Evolutionary conservation across 148 eudicot genomes (phyloP), one percentile per base, ranked within the genome.

Genomic region (Cornus florida): DNA sequence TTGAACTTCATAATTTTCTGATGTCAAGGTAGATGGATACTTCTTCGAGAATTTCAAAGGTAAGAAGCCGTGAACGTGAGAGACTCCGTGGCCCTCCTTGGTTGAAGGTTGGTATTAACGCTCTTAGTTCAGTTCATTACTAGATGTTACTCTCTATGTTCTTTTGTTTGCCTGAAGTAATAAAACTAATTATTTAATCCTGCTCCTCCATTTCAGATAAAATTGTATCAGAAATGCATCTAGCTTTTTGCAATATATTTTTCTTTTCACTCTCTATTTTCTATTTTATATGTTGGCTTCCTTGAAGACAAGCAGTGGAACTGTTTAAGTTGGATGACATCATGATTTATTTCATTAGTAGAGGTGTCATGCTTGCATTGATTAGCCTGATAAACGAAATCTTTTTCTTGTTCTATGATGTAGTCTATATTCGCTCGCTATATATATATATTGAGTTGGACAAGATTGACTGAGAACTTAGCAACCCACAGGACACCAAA

Each of bases 61-160:
- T 96, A 88, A 91, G 99, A 82, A 96, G 95, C 82, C 89, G 85
- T 67, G 99, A 96, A 79, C 99, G 97, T 76, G 98, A 92, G 81
- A 91, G 99, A 78, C 97, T 96, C 69, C 93, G 91, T 62, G 99
- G 99, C 69, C 95, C 98, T 62, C 97, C 98, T 77, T 96, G 99
- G 99, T 85, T 96, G 48, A 95, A 95, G 90, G 98, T 95, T 83
- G n/a, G 73, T 31, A 10, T 70, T 81, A 39, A 8, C 69, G 19
- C 70, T 73, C 19, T 35, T 73, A 7, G 2, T 75, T 71, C 41
- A 16, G 67, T 32, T 69, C 1, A 11, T 32, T 12, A n/a, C 50
- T 50, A 50, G 56, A 53, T 12, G 46, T 77, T 4, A 31, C 24
- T 67, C 6, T 67, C 5, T 23, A 41, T 68, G n/a, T 41, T 43